Evolutionary conservation across 1,284 basidiomycete genomes (phyloP).

Genomic region (Marasmius tenuissimus): DNA sequence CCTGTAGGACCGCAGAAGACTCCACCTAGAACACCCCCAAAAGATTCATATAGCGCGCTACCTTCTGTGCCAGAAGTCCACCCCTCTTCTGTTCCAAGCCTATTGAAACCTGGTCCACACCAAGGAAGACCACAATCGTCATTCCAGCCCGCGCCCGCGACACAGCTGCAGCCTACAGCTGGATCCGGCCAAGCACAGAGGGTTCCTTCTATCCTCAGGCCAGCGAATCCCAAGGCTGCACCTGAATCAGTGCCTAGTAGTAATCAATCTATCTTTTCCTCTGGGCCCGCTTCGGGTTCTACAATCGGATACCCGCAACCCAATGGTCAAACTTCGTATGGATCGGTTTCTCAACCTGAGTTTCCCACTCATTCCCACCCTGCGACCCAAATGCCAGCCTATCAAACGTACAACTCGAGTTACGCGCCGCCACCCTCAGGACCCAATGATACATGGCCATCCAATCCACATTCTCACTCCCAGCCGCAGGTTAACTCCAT

Average conservation of each 20-base stretch:
- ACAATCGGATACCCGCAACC: neutral
- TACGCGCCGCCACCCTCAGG: neutral
- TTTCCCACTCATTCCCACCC: neutral
- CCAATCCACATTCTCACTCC: neutral
- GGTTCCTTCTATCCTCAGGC: constrained; percentile 44
- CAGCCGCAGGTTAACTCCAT: neutral
- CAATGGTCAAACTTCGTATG: neutral
- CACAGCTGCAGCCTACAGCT: neutral
- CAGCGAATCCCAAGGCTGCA: constrained; percentile 33
- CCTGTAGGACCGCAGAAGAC: neutral
- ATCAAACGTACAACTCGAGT: neutral
- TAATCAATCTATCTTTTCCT: constrained; percentile 8
- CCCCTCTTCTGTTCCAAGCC: neutral
- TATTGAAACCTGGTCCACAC: constrained; percentile 4
- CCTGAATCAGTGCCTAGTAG: constrained; percentile 22
- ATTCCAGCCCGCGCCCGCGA: constrained; percentile 11
- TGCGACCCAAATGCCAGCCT: neutral
- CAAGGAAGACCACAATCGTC: constrained; percentile 3
- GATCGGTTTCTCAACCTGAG: neutral
- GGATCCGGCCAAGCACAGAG: constrained; percentile 6
- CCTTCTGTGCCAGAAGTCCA: neutral
- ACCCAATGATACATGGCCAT: neutral
- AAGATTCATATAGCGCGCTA: neutral
- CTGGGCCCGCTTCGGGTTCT: neutral
- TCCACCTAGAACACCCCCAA: constrained; percentile 9